Conservation (phyloP, 768 basidiomycete genomes). For the Agaricus sinodeliciosus region DNA sequence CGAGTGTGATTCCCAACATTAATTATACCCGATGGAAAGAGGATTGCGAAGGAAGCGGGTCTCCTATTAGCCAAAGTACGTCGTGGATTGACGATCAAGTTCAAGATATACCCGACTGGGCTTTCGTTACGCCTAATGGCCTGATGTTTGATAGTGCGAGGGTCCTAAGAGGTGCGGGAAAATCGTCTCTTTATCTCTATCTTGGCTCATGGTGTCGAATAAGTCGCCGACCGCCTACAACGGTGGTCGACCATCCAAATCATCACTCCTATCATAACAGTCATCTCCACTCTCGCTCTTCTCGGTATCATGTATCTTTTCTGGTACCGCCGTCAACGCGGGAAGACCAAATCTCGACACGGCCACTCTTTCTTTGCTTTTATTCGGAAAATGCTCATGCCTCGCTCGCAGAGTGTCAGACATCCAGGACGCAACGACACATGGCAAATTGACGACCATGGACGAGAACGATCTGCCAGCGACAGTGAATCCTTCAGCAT, state of each 20-base stretch:
- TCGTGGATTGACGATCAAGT: background rate
- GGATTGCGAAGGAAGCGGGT: background rate
- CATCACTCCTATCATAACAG: slow-evolving; percentile 14
- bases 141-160: background rate
- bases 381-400: background rate
- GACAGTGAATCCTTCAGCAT: slow-evolving; percentile 11
- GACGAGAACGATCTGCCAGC: background rate
- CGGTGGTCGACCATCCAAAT: slow-evolving; percentile 19
- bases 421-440: background rate
- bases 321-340: slow-evolving; percentile 1
- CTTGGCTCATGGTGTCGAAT: background rate
- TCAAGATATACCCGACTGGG: slow-evolving; percentile 2
- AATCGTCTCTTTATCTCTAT: background rate
- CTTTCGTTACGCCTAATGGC: background rate
- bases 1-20: background rate
- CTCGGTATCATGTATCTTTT: slow-evolving; percentile 9
- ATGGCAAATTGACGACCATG: slow-evolving; percentile 15
- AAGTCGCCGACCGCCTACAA: slow-evolving; percentile 1
- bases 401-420: slow-evolving; percentile 11
- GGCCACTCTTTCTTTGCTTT: background rate
- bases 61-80: background rate
- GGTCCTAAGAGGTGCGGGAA: background rate
- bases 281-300: slow-evolving; percentile 12
- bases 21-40: background rate
- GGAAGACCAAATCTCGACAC: background rate